Percentiles rank a stretch among this genome's conserved stretches.
Evolutionary conservation across 78 protist genomes (phyloP).

Genomic region (Dictyostelium intermedium): DNA sequence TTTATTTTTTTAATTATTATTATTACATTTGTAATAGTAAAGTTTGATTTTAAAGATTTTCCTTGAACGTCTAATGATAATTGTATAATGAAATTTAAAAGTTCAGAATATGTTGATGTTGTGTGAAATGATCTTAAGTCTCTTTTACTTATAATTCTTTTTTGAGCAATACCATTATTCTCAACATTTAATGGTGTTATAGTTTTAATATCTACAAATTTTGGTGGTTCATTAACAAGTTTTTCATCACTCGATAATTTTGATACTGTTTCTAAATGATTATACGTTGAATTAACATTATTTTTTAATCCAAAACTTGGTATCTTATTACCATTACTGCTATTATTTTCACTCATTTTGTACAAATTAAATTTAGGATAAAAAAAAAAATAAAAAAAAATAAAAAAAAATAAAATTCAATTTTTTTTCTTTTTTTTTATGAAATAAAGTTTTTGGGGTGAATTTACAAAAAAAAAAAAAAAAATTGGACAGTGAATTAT

Average conservation of each 20-base stretch:
- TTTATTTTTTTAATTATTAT: neutral
- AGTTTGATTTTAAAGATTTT: slow-evolving; percentile 19
- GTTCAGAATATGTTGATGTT: neutral
- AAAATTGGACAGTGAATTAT: too few species aligned
- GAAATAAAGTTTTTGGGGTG: too few species aligned
- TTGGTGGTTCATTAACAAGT: neutral
- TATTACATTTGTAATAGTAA: neutral
- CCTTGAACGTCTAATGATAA: slow-evolving; percentile 38
- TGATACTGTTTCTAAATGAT: slow-evolving; percentile 34
- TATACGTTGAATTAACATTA: neutral
- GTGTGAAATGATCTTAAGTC: slow-evolving; percentile 44
- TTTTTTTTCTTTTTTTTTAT: too few species aligned
- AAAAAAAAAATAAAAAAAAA: too few species aligned
- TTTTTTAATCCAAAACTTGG: neutral
- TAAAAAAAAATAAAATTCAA: too few species aligned
- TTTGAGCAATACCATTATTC: neutral
- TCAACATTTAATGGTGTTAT: neutral
- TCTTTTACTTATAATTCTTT: slow-evolving; percentile 9
- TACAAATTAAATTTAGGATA: too few species aligned
- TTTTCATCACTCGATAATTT: neutral
- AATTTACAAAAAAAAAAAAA: too few species aligned
- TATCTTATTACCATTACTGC: neutral
- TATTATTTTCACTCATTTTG: neutral
- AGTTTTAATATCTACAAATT: neutral
- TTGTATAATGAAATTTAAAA: slow-evolving; percentile 42